Conservation (phyloP, 2,329 filamentous ascomycete genomes). For the Fusarium denticulatum region DNA sequence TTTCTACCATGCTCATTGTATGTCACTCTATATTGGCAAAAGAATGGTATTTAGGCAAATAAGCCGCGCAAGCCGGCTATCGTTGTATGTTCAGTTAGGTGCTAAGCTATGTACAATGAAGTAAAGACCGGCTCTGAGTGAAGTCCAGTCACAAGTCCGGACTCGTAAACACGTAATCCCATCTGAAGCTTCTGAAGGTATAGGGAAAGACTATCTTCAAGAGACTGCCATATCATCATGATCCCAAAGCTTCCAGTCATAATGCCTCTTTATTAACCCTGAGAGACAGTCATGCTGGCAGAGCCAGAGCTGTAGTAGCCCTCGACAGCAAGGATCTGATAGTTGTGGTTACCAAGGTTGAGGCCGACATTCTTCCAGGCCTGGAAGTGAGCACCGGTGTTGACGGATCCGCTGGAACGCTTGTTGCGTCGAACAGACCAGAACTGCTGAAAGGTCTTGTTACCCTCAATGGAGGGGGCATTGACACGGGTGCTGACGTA, state of each 20-base stretch:
- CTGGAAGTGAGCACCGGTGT: constrained; percentile 60
- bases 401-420: constrained; percentile 61
- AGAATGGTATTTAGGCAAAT: not conserved
- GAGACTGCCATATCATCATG: not conserved
- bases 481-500: constrained; percentile 51
- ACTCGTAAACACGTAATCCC: not conserved
- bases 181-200: not conserved
- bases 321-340: constrained; percentile 65
- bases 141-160: constrained; percentile 12
- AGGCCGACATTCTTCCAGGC: constrained; percentile 62
- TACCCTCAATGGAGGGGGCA: constrained; percentile 60
- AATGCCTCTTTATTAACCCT: not conserved
- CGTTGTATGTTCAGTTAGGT: constrained; percentile 1
- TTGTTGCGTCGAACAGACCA: constrained; percentile 62
- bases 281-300: constrained; percentile 56
- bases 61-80: not conserved
- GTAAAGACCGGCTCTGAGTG: constrained; percentile 1
- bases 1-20: too few relatives aligned
- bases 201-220: too few relatives aligned
- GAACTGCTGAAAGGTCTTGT: constrained; percentile 62
- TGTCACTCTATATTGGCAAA: not conserved
- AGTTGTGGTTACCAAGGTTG: constrained; percentile 59
- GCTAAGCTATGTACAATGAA: constrained; percentile 19
- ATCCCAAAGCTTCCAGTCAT: not conserved
- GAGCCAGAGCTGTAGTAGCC: constrained; percentile 62